Percentiles rank a stretch among this genome's conserved stretches.
Evolutionary conservation across 2,329 filamentous ascomycete species (phyloP).

Genomic region (Helminthosporium solani): DNA sequence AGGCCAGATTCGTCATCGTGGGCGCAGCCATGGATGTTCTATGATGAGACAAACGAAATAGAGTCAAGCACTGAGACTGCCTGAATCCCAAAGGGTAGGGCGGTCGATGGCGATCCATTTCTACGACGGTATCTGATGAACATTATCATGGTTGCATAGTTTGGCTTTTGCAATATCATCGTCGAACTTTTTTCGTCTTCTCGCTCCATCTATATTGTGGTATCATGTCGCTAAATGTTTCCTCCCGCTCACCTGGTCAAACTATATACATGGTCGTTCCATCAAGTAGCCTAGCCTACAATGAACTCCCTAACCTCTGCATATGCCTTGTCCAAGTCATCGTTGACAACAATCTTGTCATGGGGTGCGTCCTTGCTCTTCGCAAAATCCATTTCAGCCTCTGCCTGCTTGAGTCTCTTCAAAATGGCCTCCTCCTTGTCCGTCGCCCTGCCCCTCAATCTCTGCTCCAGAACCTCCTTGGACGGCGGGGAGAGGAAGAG

Average conservation of each 20-base stretch:
- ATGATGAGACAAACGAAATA: slow-evolving; percentile 91
- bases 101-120: slow-evolving; percentile 44
- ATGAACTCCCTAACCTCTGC: slow-evolving; percentile 54
- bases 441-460: slow-evolving; percentile 47
- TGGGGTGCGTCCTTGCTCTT: slow-evolving; percentile 47
- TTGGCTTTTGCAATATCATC: slow-evolving; percentile 2
- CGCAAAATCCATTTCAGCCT: slow-evolving; percentile 46
- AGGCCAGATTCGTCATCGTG: slow-evolving; percentile 58
- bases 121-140: slow-evolving; percentile 52
- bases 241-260: neutral
- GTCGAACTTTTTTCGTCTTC: slow-evolving; percentile 1
- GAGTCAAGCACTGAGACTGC: slow-evolving; percentile 96
- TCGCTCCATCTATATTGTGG: slow-evolving; percentile 6
- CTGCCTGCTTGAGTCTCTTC: slow-evolving; percentile 50
- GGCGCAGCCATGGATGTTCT: slow-evolving; percentile 50
- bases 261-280: neutral
- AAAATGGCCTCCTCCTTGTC: slow-evolving; percentile 52
- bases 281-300: slow-evolving; percentile 40
- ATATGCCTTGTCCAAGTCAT: slow-evolving; percentile 53
- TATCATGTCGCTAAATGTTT: slow-evolving; percentile 6
- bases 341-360: slow-evolving; percentile 55
- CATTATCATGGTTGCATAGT: slow-evolving; percentile 35
- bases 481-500: slow-evolving; percentile 83
- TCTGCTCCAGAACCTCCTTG: slow-evolving; percentile 68
- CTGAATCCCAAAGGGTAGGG: slow-evolving; percentile 50